Evolutionary conservation across 1,139 yeast genomes (phyloP), one percentile per base, ranked within the genome.

Genomic region (Lodderomyces pseudojiufengensis): DNA sequence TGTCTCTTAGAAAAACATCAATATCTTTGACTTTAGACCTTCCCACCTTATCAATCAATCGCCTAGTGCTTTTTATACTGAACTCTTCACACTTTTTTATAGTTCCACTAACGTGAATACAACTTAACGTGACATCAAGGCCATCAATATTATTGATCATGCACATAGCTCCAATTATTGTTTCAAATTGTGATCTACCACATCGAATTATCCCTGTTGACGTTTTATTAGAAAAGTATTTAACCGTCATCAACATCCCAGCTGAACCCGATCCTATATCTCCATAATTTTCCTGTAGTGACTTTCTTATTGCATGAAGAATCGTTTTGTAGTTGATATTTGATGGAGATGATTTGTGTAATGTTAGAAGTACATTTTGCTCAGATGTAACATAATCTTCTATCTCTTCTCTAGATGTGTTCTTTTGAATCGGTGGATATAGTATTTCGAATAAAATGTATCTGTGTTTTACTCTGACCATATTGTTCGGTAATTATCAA

Each of bases 381-480:
- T 61, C 60, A 0, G 67, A 53, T 4, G 40, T 38, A 27, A 61
- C 46, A 44, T 52, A 66, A 3, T 42, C 42, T 4, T 24, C 21
- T 33, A 53, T 55, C 9, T 52, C 53, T 1, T 49, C 53, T 8
- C 45, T 34, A 3, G 46, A 38, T 2, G 48, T 37, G 7, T 33
- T 25, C 16, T 24, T 29, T 3, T 32, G 9, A 1, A 45, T 29
- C 0, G 73, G 76, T 0, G 95, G 95, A 45, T 80, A 80, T 10
- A 85, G 57, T 1, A 90, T 61, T 46, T 88, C 95, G 54, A 90
- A 87, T 8, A 88, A 67, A 16, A 90, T 69, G 52, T 90, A 90
- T 46, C 97, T 65, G 23, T 88, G 82, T 57, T 90, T 90, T 31
- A 88, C 68, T 51, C 97, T 74, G 16, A 90, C 97, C 97, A 90